Evolutionary conservation across 164 flowering plant genomes (phyloP), one percentile per base, ranked within the genome.

Genomic region (Vitis rotundifolia): DNA sequence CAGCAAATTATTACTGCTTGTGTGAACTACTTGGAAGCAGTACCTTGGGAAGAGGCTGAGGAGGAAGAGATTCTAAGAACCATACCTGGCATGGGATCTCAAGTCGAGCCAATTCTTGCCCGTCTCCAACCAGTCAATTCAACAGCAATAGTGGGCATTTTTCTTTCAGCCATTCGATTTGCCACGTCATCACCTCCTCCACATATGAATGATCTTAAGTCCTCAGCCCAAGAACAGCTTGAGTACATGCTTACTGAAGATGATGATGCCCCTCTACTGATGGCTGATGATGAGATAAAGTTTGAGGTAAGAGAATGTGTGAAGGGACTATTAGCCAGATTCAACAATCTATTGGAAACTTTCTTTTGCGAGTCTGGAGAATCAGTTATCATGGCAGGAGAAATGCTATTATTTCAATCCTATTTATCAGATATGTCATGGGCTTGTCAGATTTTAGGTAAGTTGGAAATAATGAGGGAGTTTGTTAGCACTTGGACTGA

Each of bases 1-100:
- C 86, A 75, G 2, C 68, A 75, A 49, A 84, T 96, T 26, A 68
- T 85, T 31, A 51, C 77, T 49, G 82, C 89, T 11, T 93, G 95
- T 79, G 91, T 89, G 57, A 79, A 77, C 28, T 93, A 91, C 84
- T 76, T 93, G 76, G 99, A 96, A 81, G 95, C 98, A 61, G 86
- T 91, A n/a, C 97, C 98, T n/a, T 96, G 99, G 99, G 98, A 96
- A 70, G 99, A 96, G 79, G 73, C 88, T 13, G 98, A 96, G 75
- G 99, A 96, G 75, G 97, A 96, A 72, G 98, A 96, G 69, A 93
- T 96, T 68, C 66, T 94, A 9, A 86, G 75, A 73, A 71, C 77
- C 12, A 77, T 90, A 71, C 97, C 98, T 0, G 14, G 79, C 47
- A 76, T 93, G 81, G 99, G 98, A 54, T 63, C 88, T 60, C 76